Conservation (phyloP, 331 rosid species). For the Prunus yedoensis region DNA sequence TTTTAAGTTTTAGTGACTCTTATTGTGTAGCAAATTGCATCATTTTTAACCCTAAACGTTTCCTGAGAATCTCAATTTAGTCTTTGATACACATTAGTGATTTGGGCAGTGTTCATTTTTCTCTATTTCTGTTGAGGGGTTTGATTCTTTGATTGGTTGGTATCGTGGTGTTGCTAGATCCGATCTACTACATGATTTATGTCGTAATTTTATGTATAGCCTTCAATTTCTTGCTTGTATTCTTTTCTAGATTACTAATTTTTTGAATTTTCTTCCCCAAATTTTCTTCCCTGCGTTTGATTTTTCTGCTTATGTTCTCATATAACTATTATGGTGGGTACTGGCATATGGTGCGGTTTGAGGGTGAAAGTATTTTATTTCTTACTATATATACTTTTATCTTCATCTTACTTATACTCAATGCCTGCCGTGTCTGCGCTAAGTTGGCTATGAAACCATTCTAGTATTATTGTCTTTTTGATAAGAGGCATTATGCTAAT, state of each 20-base stretch:
- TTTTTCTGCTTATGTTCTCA: background rate
- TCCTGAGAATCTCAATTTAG: too few species aligned
- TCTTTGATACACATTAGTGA: background rate
- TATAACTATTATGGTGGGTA: background rate
- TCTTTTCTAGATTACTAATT: background rate
- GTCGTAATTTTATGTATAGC: background rate
- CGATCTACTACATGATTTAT: background rate
- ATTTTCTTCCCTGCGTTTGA: too few species aligned
- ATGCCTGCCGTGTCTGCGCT: too few species aligned
- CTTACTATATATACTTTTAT: too few species aligned
- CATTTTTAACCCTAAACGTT: too few species aligned
- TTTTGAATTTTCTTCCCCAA: background rate
- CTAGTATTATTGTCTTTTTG: background rate
- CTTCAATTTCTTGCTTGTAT: background rate
- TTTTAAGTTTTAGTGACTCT: background rate
- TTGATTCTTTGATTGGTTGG: background rate
- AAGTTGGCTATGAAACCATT: background rate
- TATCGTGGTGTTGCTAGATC: background rate
- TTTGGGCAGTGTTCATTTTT: background rate
- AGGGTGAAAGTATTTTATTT: too few species aligned
- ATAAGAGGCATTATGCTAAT: too few species aligned
- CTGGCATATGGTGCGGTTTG: background rate
- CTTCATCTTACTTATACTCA: too few species aligned
- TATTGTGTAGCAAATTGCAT: too few species aligned
- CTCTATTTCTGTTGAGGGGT: background rate